Evolutionary conservation across 2,329 filamentous ascomycete species (phyloP), one percentile per base, ranked within the genome.

Genomic region (Diaporthe sp.): DNA sequence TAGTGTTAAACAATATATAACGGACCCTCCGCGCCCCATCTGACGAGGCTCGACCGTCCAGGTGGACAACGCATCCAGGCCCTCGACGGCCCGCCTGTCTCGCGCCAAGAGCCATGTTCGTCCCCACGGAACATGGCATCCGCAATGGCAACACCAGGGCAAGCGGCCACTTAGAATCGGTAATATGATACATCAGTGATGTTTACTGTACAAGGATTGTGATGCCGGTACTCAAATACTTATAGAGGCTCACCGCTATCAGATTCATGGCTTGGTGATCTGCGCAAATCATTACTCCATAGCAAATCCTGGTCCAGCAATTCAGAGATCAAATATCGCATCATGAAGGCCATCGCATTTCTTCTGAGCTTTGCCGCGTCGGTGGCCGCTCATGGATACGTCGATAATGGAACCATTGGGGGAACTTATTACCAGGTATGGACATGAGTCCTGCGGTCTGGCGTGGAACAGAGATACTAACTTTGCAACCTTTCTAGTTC

Each of bases 351-450:
- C 33, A 7, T 74, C 19, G 25, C 54, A 22, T 28, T 42, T 25
- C 54, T 74, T 19, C 19, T 74, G 22, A 42, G 42, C 30, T 74
- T 71, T 45, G 38, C 54, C 10, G 52, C 72, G 25, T 61, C 54
- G 17, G 72, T 47, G 9, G 40, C 64, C 35, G 72, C 72, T 54
- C 72, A 74, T 52, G 72, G 72, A n/a, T 70, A 74, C 12, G 72
- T 74, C 33, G 72, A 74, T 19, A 69, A 74, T 33, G 72, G 52
- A 42, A 74, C 72, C 10, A 74, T 74, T 35, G 64, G 72, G 15
- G 72, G 72, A 67, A 47, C 19, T 8, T 57, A n/a, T 15, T 73
- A 73, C 12, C 60, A 69, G 71, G 71, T 69, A 72, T 42, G 57
- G 47, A 50, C 7, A 33, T 10, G 8, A 61, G 17, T 12, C 47